Evolutionary conservation across 176 grass and related monocot species (phyloP).

Genomic region (Carex parvula): DNA sequence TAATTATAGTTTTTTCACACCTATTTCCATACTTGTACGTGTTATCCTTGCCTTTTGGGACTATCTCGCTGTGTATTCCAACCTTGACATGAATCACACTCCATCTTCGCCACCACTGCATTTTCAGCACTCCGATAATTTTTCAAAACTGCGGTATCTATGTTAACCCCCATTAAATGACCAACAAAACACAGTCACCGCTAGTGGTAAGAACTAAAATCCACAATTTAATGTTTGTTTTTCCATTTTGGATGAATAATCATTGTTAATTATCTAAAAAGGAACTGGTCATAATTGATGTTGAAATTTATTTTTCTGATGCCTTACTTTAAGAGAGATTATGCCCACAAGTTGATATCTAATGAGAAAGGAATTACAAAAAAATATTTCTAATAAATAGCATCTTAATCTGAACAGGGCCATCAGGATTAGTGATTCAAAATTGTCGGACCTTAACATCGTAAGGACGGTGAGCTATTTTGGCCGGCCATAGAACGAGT

Average conservation of each 20-base stretch:
- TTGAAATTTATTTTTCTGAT: too few species aligned
- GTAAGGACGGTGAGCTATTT: slow-evolving; percentile 47
- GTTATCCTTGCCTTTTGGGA: not conserved
- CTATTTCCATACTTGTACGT: too few species aligned
- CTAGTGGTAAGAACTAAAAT: not conserved
- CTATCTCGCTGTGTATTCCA: slow-evolving; percentile 35
- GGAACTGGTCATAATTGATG: too few species aligned
- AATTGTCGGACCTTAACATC: slow-evolving; percentile 43
- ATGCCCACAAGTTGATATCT: not conserved
- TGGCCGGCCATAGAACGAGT: slow-evolving; percentile 55
- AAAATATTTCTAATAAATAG: not conserved
- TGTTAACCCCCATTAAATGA: not conserved
- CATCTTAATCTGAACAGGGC: not conserved
- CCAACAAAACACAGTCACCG: not conserved
- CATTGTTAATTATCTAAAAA: too few species aligned
- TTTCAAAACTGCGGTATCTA: not conserved
- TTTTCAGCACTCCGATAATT: slow-evolving; percentile 18
- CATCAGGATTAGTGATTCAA: slow-evolving; percentile 64
- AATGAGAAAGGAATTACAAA: too few species aligned
- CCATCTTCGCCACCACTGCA: too few species aligned
- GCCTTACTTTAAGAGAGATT: too few species aligned
- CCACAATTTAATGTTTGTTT: not conserved
- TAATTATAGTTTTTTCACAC: too few species aligned
- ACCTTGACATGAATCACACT: too few species aligned
- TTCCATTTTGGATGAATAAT: not conserved